phyloP scores from a whole-genome alignment of 1,284 basidiomycete genomes.

The Papiliotrema flavescens region DNA sequence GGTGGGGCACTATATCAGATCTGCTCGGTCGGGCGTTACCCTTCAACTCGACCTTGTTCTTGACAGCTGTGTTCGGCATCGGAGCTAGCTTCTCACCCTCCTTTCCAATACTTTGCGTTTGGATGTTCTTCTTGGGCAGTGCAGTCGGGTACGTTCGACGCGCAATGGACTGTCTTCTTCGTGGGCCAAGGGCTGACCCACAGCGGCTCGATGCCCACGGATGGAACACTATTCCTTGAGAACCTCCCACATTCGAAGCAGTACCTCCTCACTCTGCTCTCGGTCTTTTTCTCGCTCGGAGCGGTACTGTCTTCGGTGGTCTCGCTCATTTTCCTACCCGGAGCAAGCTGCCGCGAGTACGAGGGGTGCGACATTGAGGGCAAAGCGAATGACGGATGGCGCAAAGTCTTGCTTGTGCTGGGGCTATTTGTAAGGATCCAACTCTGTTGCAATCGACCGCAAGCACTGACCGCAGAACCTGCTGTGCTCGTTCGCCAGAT shows the following conservation, averaged over 20 bases:
- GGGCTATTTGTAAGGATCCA: conserved; percentile 61
- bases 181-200: neutral
- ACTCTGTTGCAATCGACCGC: neutral
- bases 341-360: conserved; percentile 61
- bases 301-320: conserved; percentile 78
- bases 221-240: conserved; percentile 89
- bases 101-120: conserved; percentile 67
- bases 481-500: conserved; percentile 77
- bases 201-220: conserved; percentile 84
- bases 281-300: conserved; percentile 90
- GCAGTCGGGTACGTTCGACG: conserved; percentile 58
- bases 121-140: conserved; percentile 83
- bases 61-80: conserved; percentile 87
- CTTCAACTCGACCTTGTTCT: conserved; percentile 87
- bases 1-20: conserved; percentile 87
- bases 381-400: conserved; percentile 77
- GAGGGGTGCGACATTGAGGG: conserved; percentile 54
- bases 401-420: conserved; percentile 69
- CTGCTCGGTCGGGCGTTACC: conserved; percentile 78
- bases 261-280: conserved; percentile 90
- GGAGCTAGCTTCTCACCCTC: conserved; percentile 70
- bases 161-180: neutral
- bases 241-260: conserved; percentile 88
- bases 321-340: conserved; percentile 71
- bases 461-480: conserved; percentile 60